phyloP scores from a whole-genome alignment of 192 early-diverging fungal genomes.

The Coemansia sp. region DNA sequence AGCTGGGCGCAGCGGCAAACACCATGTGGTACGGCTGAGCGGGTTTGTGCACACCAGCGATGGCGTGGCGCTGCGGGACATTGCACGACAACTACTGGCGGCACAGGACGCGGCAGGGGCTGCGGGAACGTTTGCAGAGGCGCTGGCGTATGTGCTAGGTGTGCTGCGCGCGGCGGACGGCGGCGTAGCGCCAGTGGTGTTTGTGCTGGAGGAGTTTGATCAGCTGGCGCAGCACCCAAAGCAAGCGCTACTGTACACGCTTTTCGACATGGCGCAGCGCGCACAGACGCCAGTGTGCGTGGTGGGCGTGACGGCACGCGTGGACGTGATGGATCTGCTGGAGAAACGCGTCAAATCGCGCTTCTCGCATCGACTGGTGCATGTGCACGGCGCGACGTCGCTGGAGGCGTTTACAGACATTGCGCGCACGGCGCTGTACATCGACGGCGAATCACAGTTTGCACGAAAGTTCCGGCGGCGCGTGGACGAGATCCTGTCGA shows the following conservation, averaged over 20 bases:
- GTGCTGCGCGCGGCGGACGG: constrained; percentile 21
- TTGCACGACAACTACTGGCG: constrained; percentile 76
- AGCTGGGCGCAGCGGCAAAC: constrained; percentile 23
- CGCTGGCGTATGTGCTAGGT: constrained; percentile 39
- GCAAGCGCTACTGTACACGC: constrained; percentile 88
- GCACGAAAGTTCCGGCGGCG: constrained; percentile 52
- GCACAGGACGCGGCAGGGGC: constrained; percentile 54
- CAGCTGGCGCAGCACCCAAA: constrained; percentile 89
- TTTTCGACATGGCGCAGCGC: constrained; percentile 89
- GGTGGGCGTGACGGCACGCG: constrained; percentile 77
- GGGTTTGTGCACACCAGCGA: constrained; percentile 83
- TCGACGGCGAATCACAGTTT: constrained; percentile 17
- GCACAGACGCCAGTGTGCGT: constrained; percentile 82
- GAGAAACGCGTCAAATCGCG: constrained; percentile 95
- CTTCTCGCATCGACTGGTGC: constrained; percentile 85
- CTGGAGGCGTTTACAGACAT: constrained; percentile 62
- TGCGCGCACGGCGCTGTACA: constrained; percentile 54
- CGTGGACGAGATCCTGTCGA: constrained; percentile 25
- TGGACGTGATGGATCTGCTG: constrained; percentile 79
- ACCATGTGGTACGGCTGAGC: constrained; percentile 70
- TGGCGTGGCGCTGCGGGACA: constrained; percentile 74
- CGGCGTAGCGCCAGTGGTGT: constrained; percentile 57
- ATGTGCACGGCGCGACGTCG: constrained; percentile 59
- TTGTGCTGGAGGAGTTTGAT: constrained; percentile 94
- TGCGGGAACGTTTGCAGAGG: constrained; percentile 42